Conservation (phyloP, 1,284 basidiomycete genomes). For the Irpex lacteus region DNA sequence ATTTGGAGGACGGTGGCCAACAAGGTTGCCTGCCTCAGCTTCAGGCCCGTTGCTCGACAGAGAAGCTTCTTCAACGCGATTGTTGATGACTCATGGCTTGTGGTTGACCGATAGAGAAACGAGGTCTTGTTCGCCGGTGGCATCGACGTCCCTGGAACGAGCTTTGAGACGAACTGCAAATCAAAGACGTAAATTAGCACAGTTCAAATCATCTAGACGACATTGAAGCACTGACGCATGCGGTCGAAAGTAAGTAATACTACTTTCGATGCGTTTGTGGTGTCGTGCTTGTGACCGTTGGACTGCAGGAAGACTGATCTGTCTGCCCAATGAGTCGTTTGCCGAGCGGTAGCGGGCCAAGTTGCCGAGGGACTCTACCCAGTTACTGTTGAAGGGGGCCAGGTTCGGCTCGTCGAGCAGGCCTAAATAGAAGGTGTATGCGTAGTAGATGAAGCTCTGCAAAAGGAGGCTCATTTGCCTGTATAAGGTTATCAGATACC, state of each 20-base stretch:
- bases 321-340: conserved; percentile 89
- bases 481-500: conserved; percentile 26
- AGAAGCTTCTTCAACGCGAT: too few species aligned
- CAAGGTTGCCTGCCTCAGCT: too few species aligned
- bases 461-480: not conserved
- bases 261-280: conserved; percentile 68
- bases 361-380: conserved; percentile 97
- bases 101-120: conserved; percentile 53
- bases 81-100: conserved; percentile 20
- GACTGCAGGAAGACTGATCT: conserved; percentile 68
- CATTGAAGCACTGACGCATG: conserved; percentile 63
- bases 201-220: not conserved
- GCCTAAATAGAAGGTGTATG: conserved; percentile 91
- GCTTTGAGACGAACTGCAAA: conserved; percentile 75
- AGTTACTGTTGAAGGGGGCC: conserved; percentile 70
- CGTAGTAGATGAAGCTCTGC: conserved; percentile 85
- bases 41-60: too few species aligned
- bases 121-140: conserved; percentile 74
- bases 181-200: not conserved
- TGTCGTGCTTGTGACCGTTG: conserved; percentile 29
- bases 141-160: conserved; percentile 75
- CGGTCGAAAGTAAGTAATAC: conserved; percentile 90
- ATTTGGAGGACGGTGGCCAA: too few species aligned
- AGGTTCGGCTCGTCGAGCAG: conserved; percentile 86
- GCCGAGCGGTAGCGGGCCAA: conserved; percentile 95